Base-by-base conservation (phyloP, 352 stramenopile genomes). In the Phytophthora cryptogea region DNA sequence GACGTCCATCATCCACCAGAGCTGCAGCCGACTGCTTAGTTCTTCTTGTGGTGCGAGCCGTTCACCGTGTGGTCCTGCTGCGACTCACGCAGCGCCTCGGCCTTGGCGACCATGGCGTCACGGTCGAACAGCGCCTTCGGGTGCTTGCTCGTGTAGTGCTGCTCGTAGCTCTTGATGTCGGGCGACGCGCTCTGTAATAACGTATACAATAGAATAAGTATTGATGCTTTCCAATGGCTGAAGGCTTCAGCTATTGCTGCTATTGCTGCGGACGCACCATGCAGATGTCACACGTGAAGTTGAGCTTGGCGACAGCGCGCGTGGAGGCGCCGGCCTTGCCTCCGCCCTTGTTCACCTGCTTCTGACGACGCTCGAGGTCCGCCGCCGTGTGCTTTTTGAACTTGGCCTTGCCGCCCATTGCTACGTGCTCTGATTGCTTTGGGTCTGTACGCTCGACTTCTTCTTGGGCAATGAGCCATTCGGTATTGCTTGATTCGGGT, bases 381-480 rank as follows among this genome's bases (percentile, higher is more conserved):
- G 83, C 83, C 8, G 80, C 80, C 56, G 80, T 88, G 62, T 90
- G 80, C 66, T 90, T 90, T 73, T 88, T 81, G 62, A 88, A 86
- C 52, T 88, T 90, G 14, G 80, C 80, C 68, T 89, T 89, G 65
- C 80, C 80, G 36, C 78, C 80, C 80, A 90, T 5, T 67, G 27
- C 17, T 33, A 30, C 23, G 20, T 54, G 28, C 13, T 61, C 33
- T 40, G 27, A 40, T 39, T 43, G 20, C 35, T 57, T 47, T 23
- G 20, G 20, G 37, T 8, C 20, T 61, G 32, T 14, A 5, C 23
- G 33, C 52, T 62, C 51, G 48, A 14, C 37, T 60, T 51, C 49
- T 59, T 42, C 49, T 68, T 74, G 37, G 43, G 41, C 48, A 65
- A 60, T 68, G 48, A 56, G 35, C 31, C 41, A 1, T 58, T 10